Base-by-base conservation (phyloP, 176 grass and related monocot genomes). In the Sorghum bicolor region DNA sequence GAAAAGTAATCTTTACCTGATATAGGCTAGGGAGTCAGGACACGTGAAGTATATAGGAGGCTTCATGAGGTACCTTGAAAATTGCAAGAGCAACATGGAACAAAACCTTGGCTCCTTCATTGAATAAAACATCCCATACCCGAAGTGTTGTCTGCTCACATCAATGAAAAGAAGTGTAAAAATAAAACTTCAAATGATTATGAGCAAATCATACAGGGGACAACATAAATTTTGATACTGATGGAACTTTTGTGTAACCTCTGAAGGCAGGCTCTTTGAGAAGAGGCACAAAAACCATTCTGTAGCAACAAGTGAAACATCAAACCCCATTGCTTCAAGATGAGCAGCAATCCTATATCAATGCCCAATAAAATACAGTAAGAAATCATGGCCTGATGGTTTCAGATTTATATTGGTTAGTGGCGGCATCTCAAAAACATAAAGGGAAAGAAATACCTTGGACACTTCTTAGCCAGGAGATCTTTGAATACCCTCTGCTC, bases 281-380 rank as follows among this genome's bases (percentile, higher is more conserved):
- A 96, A 99, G 77, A 99, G 91, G 22, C 93, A 99, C 63, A 99
- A 83, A 70, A 99, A 99, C 96, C 96, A 99, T 90, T 99, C 96
- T 20, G 96, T 99, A 61, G 96, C 91, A 58, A 99, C 96, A 85
- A 99, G 91, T 29, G 96, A 92, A 74, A 95, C 96, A 87, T 99
- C 96, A 87, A 99, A 99, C 8, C 85, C 89, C 85, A 99, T 91
- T 73, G 87, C 74, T 90, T 94, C 93, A 80, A 98, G 85, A 86
- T 96, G 96, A 78, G 77, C 73, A 55, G 96, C 93, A 71, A 94
- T 94, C 58, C 96, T 99, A 84, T n/a, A 90, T 37, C 58, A 72
- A 87, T 89, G 48, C 57, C 5, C 68, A 32, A 80, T 14, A 67
- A 9, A 64, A 28, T 87, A 40, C 25, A 14, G 3, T 52, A 50